Conservation (phyloP, 1,284 basidiomycete genomes). For the Mycosarcoma mackinlayi region DNA sequence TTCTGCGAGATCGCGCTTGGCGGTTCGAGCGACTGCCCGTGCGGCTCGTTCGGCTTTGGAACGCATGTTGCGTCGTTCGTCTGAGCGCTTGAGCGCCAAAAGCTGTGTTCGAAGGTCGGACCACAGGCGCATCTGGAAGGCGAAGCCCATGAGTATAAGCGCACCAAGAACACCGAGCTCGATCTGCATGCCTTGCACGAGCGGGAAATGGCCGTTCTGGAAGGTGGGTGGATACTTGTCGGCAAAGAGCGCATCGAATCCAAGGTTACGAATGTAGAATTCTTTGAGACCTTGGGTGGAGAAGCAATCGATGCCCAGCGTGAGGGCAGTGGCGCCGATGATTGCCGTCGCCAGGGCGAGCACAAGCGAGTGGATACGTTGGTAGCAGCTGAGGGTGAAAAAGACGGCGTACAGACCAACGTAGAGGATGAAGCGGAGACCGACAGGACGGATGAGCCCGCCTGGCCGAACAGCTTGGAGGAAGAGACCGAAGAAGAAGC, state of each 20-base stretch:
- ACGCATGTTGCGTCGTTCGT: conserved; percentile 77
- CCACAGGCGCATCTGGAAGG: conserved; percentile 81
- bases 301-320: conserved; percentile 91
- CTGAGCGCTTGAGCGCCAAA: conserved; percentile 80
- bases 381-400: conserved; percentile 41
- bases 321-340: conserved; percentile 90
- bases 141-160: conserved; percentile 76
- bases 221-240: conserved; percentile 50
- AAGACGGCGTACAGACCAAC: conserved; percentile 73
- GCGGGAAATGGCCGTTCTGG: conserved; percentile 74
- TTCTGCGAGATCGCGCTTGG: conserved; percentile 77
- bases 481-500: conserved; percentile 86
- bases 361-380: conserved; percentile 51
- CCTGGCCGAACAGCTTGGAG: conserved; percentile 84
- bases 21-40: conserved; percentile 76
- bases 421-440: conserved; percentile 86
- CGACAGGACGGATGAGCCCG: conserved; percentile 80
- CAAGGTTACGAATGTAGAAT: conserved; percentile 94
- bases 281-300: conserved; percentile 79
- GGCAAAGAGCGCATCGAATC: conserved; percentile 79
- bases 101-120: conserved; percentile 80
- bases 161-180: conserved; percentile 87
- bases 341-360: conserved; percentile 78
- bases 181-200: conserved; percentile 90
- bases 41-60: conserved; percentile 81